Conservation (phyloP, 208 protist species). For the Wallacemonas sp. region DNA sequence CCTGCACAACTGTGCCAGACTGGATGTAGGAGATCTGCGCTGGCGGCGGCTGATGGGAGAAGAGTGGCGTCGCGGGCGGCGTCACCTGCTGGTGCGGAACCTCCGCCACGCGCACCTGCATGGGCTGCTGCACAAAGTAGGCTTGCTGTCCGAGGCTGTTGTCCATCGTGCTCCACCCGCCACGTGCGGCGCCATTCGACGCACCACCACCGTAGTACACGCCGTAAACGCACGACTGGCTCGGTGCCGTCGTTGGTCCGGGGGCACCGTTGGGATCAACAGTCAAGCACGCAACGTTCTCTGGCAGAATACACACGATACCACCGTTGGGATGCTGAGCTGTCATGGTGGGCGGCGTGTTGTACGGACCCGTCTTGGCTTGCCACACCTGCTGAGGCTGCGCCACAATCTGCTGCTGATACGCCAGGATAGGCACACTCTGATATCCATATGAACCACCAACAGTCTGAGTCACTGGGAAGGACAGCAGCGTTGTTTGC, state of each 20-base stretch:
- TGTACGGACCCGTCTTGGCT: neutral
- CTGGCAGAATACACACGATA: constrained; percentile 7
- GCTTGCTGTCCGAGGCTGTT: neutral
- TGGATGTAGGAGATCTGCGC: constrained; percentile 1
- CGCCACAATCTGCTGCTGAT: constrained; percentile 15
- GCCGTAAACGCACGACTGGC: constrained; percentile 1
- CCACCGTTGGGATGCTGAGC: constrained; percentile 1
- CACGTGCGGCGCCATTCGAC: neutral
- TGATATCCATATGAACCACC: constrained; percentile 1
- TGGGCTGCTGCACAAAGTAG: neutral
- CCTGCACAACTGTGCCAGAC: neutral
- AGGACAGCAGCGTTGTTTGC: neutral
- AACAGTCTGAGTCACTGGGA: constrained; percentile 1
- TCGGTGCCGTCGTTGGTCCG: neutral
- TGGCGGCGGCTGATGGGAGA: neutral
- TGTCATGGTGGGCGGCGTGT: neutral
- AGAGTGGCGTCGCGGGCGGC: neutral
- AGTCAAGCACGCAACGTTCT: constrained; percentile 8
- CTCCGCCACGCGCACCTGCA: neutral
- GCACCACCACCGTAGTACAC: neutral
- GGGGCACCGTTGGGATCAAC: neutral
- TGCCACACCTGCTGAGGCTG: constrained; percentile 14
- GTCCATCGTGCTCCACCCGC: constrained; percentile 1
- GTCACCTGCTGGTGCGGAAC: neutral
- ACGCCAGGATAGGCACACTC: neutral